These are phyloP conservation scores for Leccinum proximum DNA, from an alignment of 1,284 basidiomycete genomes.

Conservation along the genomic window DNA sequence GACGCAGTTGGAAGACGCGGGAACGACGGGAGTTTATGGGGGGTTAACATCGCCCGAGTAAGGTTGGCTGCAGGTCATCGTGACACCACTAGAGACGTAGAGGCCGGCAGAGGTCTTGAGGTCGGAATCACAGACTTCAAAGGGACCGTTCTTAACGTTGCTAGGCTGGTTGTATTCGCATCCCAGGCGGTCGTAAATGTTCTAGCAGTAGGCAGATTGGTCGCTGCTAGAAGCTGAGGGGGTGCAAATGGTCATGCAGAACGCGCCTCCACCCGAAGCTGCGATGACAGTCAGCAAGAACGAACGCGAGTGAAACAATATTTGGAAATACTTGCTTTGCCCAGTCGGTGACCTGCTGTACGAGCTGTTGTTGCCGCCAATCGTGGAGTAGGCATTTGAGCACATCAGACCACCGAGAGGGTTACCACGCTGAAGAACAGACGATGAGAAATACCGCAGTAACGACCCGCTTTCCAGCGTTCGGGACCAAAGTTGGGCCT, in stretches of 20 bases:
- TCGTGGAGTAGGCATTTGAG: conserved; percentile 47
- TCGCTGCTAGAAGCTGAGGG: conserved; percentile 42
- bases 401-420: conserved; percentile 63
- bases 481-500: too few relatives aligned
- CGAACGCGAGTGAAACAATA: not conserved
- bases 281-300: conserved; percentile 4
- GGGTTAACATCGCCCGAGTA: conserved; percentile 32
- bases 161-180: conserved; percentile 70
- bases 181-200: conserved; percentile 63
- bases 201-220: conserved; percentile 49
- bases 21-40: conserved; percentile 59
- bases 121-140: conserved; percentile 62
- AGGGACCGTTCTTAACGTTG: conserved; percentile 49
- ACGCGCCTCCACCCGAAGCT: conserved; percentile 54
- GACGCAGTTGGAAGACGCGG: conserved; percentile 62
- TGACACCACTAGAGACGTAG: conserved; percentile 21
- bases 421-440: conserved; percentile 47
- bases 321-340: conserved; percentile 36
- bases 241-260: conserved; percentile 60
- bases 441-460: conserved; percentile 3
- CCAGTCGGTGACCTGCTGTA: conserved; percentile 55
- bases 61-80: conserved; percentile 26
- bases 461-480: too few relatives aligned
- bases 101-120: conserved; percentile 35
- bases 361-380: conserved; percentile 34